Percentiles rank a stretch among this genome's conserved stretches.
Conservation (phyloP, 140 eudicot genomes). For the Flaveria floridana region DNA sequence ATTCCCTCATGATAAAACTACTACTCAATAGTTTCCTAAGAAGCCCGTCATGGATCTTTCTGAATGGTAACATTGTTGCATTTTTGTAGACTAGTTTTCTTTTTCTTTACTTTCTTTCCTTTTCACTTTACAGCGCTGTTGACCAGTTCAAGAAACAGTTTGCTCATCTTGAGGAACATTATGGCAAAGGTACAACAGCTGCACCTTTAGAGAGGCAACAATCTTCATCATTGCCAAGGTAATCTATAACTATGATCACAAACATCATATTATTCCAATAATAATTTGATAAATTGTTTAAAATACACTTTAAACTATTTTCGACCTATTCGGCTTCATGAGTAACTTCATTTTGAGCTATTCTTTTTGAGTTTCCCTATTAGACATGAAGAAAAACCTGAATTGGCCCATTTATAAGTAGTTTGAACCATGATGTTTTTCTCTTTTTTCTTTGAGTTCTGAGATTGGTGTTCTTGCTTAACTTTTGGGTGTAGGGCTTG, state of each 20-base stretch:
- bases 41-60: background rate
- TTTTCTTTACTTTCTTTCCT: background rate
- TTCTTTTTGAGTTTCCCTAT: background rate
- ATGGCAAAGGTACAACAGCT: slow-evolving; percentile 73
- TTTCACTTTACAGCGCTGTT: slow-evolving; percentile 65
- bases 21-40: background rate
- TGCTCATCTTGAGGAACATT: slow-evolving; percentile 96
- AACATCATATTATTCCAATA: background rate
- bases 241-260: slow-evolving; percentile 15
- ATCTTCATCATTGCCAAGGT: slow-evolving; percentile 89
- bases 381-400: background rate
- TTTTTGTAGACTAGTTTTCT: slow-evolving; percentile 6
- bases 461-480: background rate
- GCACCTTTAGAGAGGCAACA: slow-evolving; percentile 90
- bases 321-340: background rate
- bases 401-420: background rate
- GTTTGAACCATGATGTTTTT: background rate
- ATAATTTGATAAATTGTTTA: background rate
- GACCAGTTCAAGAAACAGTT: slow-evolving; percentile 97
- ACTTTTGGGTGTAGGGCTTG: slow-evolving; percentile 58
- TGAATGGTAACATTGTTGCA: background rate
- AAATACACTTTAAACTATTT: background rate
- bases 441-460: background rate
- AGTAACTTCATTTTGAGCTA: background rate
- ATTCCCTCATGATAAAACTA: background rate